A percentile compares a stretch with the other conserved stretches of the same genome.
Evolutionary conservation across 148 eudicot species (phyloP).

Genomic region (Diospyros lotus): DNA sequence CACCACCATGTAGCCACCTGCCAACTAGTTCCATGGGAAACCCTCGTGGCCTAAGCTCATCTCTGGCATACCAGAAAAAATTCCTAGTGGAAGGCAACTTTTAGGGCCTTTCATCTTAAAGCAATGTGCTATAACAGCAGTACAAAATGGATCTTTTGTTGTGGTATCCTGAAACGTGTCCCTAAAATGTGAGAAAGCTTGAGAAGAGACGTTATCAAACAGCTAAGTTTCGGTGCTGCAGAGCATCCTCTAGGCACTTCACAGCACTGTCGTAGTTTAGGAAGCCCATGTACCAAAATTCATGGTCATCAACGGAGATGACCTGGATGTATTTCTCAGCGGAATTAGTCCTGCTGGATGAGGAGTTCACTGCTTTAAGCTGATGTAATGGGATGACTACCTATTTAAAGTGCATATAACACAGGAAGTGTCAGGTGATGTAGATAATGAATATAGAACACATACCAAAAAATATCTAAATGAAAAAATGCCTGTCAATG

Average conservation of each 20-base stretch:
- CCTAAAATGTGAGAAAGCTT: not conserved
- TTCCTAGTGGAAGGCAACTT: not conserved
- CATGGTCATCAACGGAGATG: conserved; percentile 81
- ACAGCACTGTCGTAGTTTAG: conserved; percentile 67
- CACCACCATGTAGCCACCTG: not conserved
- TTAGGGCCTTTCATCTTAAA: not conserved
- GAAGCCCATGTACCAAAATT: conserved; percentile 97
- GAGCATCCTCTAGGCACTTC: conserved; percentile 42
- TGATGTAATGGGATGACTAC: conserved; percentile 90
- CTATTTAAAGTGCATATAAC: conserved; percentile 24
- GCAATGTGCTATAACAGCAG: conserved; percentile 3
- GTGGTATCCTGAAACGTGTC: not conserved
- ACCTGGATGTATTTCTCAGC: conserved; percentile 88
- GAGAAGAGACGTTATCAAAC: conserved; percentile 24
- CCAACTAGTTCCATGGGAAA: not conserved
- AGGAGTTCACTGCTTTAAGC: conserved; percentile 75
- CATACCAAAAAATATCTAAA: not conserved
- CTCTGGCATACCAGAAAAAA: not conserved
- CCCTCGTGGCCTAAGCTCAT: not conserved
- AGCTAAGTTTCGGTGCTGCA: conserved; percentile 32
- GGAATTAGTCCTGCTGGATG: conserved; percentile 59
- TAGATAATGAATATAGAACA: not conserved
- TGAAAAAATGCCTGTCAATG: not conserved
- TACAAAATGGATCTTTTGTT: not conserved
- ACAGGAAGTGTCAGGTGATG: not conserved